phyloP scores from a whole-genome alignment of 805 yeast genomes.

The Lipomyces lipofer region DNA sequence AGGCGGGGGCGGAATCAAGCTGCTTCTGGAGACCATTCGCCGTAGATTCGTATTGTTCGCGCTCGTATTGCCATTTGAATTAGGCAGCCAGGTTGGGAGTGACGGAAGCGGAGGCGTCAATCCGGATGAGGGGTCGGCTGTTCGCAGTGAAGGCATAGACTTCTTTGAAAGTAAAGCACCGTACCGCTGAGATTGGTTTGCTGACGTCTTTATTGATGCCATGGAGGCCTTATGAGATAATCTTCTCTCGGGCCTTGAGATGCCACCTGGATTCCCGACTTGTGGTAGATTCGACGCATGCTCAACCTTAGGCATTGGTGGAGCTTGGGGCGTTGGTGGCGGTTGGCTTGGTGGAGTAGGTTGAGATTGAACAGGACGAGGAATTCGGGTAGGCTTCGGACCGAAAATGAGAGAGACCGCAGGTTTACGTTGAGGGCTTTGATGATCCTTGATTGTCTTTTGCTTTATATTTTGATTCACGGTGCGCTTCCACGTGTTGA shows the following conservation, averaged over 20 bases:
- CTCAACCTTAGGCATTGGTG: slow-evolving; percentile 3
- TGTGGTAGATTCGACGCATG: background rate
- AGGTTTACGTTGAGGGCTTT: slow-evolving; percentile 4
- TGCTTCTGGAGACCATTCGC: slow-evolving; percentile 22
- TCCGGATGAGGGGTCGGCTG: slow-evolving; percentile 7
- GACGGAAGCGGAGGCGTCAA: slow-evolving; percentile 23
- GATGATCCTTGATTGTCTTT: background rate
- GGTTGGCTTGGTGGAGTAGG: background rate
- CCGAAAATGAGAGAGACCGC: slow-evolving; percentile 4
- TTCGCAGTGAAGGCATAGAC: slow-evolving; percentile 30
- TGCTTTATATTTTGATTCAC: slow-evolving; percentile 19
- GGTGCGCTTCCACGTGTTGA: slow-evolving; percentile 20
- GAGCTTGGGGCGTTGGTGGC: background rate
- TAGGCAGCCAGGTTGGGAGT: slow-evolving; percentile 10
- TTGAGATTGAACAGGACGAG: slow-evolving; percentile 24
- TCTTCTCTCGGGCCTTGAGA: slow-evolving; percentile 7
- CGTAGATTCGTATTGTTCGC: slow-evolving; percentile 16
- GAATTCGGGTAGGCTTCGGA: slow-evolving; percentile 27
- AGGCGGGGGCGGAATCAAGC: slow-evolving; percentile 9
- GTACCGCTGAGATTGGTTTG: background rate
- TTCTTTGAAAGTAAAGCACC: slow-evolving; percentile 26
- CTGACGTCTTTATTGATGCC: slow-evolving; percentile 14
- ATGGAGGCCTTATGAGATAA: slow-evolving; percentile 26
- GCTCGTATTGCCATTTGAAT: too few relatives aligned
- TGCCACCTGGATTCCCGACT: too few relatives aligned